Evolutionary conservation across 208 protist genomes (phyloP), one percentile per base, ranked within the genome.

Genomic region (Polymyxa betae): DNA sequence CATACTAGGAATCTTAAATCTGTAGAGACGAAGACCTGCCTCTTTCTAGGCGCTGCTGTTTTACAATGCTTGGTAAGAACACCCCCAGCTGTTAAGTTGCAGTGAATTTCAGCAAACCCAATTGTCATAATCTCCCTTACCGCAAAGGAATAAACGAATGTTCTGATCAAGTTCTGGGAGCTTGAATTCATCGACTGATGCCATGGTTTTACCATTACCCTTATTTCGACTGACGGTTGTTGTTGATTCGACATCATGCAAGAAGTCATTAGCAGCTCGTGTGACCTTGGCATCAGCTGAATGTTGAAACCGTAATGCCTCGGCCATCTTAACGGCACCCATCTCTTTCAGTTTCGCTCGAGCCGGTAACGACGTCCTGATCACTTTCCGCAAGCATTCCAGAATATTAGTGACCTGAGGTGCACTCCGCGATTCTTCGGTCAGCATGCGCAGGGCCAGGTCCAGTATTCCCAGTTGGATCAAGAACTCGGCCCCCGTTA

Each of bases 141-240:
- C 49, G n/a, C 5, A 16, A 29, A 66, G 54, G n/a, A 82, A 82
- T n/a, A 82, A n/a, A 35, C 72, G 72, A 35, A 82, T n/a, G n/a
- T 82, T 82, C 72, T 82, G 72, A 20, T 82, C 72, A 20, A 82
- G 72, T 82, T 82, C 72, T 35, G 72, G 72, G n/a, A 82, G 72
- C n/a, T 82, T 82, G 72, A 82, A 82, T n/a, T n/a, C 72, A 43
- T 82, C 72, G 5, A 43, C 40, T 45, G 35, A 45, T 16, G 72
- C n/a, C 35, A 82, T 82, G 72, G 72, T 12, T n/a, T 82, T 82
- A n/a, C 12, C n/a, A n/a, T 82, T 45, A 12, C n/a, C 5, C 12
- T 35, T 82, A 5, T 5, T 35, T n/a, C 35, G 35, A 45, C 40
- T 82, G 72, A 43, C 72, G 16, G 35, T 16, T 40, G n/a, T n/a